A percentile compares a stretch with the other conserved stretches of the same genome.
phyloP scores from a whole-genome alignment of 495 filamentous ascomycete genomes.

The Neurospora sp. region DNA sequence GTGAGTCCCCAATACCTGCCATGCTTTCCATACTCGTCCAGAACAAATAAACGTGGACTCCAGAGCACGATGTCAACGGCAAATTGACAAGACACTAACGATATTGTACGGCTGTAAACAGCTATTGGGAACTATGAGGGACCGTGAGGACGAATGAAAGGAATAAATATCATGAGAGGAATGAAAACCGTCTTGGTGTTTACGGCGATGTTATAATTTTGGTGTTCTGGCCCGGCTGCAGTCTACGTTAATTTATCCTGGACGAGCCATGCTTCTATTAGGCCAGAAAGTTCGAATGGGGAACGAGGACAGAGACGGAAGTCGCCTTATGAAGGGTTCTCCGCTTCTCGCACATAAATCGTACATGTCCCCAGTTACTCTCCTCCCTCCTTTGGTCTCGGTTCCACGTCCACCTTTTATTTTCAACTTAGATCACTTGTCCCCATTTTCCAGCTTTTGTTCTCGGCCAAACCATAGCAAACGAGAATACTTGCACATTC shows the following conservation, averaged over 20 bases:
- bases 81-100: too few species aligned
- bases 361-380: not conserved
- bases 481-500: not conserved
- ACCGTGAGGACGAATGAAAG: too few species aligned
- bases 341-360: not conserved
- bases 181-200: too few species aligned
- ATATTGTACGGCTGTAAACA: too few species aligned
- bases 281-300: not conserved
- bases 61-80: too few species aligned
- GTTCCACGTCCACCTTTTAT: not conserved
- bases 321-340: not conserved
- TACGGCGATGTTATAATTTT: too few species aligned
- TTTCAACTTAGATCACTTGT: not conserved
- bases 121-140: too few species aligned
- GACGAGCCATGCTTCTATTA: not conserved
- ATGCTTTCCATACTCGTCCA: not conserved
- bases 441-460: not conserved
- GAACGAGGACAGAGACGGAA: not conserved
- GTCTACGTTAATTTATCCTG: too few species aligned
- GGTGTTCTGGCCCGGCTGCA: too few species aligned
- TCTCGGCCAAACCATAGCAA: not conserved
- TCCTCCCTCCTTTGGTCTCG: not conserved
- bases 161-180: too few species aligned
- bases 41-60: too few species aligned
- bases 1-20: not conserved